Percentiles rank a stretch among this genome's conserved stretches.
Evolutionary conservation across 352 stramenopile genomes (phyloP).

Genomic region (Globisporangium abappressorium): DNA sequence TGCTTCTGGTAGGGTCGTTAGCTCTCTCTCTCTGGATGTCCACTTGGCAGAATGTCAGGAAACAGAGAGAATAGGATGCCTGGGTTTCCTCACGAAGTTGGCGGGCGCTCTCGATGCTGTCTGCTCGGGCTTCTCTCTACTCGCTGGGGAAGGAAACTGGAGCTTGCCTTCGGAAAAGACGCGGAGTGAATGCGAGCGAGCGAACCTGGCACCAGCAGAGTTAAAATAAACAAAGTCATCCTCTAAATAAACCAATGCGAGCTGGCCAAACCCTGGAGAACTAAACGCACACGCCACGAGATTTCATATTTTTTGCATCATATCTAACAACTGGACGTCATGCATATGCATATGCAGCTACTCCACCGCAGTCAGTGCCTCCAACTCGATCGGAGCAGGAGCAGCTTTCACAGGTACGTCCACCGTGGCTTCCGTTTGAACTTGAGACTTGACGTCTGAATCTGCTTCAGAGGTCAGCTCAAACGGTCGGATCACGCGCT

Average conservation of each 20-base stretch:
- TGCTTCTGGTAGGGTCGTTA: background rate
- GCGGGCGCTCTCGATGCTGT: background rate
- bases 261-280: background rate
- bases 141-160: background rate
- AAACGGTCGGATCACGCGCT: constrained; percentile 46
- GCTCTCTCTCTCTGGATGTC: background rate
- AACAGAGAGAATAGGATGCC: background rate
- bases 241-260: background rate
- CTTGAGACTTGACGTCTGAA: background rate
- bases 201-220: background rate
- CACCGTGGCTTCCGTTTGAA: background rate
- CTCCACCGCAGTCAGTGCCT: constrained; percentile 12
- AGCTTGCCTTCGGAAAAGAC: background rate
- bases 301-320: background rate
- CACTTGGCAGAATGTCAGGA: background rate
- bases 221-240: background rate
- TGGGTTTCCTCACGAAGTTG: background rate
- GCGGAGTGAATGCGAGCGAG: background rate
- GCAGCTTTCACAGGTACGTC: background rate
- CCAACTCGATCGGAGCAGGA: background rate
- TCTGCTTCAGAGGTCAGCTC: constrained; percentile 6
- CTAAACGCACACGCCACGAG: background rate
- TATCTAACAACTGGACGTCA: background rate
- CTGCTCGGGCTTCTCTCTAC: background rate
- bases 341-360: background rate